These are phyloP conservation scores for Lathyrus oleraceus DNA, from an alignment of 306 rosid species.

Conservation along the genomic window DNA sequence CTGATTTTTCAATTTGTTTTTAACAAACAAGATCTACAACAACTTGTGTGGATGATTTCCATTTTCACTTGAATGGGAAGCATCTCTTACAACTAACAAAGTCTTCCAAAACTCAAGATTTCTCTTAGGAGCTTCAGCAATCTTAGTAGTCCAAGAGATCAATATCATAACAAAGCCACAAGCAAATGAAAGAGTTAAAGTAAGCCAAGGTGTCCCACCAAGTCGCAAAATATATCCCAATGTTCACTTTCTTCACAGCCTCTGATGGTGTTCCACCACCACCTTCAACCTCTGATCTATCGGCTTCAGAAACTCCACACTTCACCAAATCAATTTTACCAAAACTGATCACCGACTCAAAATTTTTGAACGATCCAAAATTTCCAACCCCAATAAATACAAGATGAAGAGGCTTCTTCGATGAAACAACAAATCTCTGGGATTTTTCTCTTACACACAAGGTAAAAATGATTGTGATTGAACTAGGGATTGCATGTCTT, in stretches of 20 bases:
- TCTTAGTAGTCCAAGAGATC: slow-evolving; percentile 81
- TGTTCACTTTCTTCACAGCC: slow-evolving; percentile 78
- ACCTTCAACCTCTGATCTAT: slow-evolving; percentile 57
- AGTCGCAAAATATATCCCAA: slow-evolving; percentile 82
- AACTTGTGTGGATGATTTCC: no score
- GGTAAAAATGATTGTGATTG: slow-evolving; percentile 32
- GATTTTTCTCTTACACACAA: slow-evolving; percentile 21
- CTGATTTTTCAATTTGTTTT: no score
- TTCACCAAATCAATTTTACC: slow-evolving; percentile 40
- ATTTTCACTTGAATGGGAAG: no score
- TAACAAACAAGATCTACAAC: no score
- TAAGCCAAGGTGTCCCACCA: slow-evolving; percentile 99
- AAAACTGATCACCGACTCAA: slow-evolving; percentile 31
- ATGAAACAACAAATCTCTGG: slow-evolving; percentile 31
- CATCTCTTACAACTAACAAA: slow-evolving; percentile 73
- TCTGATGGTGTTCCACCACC: slow-evolving; percentile 41
- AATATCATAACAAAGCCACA: slow-evolving; percentile 93
- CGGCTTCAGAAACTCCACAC: slow-evolving; percentile 71
- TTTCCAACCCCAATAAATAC: slow-evolving; percentile 38
- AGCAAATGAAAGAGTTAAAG: slow-evolving; percentile 91
- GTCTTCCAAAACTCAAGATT: slow-evolving; percentile 93
- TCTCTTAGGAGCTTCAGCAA: slow-evolving; percentile 85
- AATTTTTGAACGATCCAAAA: slow-evolving; percentile 32
- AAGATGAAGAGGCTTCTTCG: slow-evolving; percentile 57
- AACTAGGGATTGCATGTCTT: slow-evolving; percentile 34